A percentile compares a stretch with the other conserved stretches of the same genome.
Conservation (phyloP, 2,329 filamentous ascomycete species). For the Aquanectria penicillioides region DNA sequence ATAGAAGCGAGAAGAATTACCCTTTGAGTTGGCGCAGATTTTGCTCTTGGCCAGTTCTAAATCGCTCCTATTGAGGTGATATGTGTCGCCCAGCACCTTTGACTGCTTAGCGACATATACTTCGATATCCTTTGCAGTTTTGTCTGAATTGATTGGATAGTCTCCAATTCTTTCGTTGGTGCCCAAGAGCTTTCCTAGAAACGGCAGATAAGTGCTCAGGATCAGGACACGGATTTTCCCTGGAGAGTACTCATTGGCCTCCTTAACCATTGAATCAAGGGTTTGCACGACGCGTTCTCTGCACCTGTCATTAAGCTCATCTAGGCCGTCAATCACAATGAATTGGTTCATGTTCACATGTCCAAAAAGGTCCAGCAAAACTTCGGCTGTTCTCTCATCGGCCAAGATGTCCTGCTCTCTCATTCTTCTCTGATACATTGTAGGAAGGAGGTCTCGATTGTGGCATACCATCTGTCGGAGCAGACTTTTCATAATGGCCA, state of each 20-base stretch:
- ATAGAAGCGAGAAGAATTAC: background rate
- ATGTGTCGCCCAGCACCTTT: background rate
- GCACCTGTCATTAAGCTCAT: constrained; percentile 50
- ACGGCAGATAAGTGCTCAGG: background rate
- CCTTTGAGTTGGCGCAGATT: background rate
- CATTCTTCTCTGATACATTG: background rate
- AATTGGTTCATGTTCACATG: constrained; percentile 43
- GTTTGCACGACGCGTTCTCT: constrained; percentile 42
- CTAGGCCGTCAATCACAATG: constrained; percentile 56
- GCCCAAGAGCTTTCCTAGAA: background rate
- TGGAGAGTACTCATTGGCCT: background rate
- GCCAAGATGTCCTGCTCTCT: background rate
- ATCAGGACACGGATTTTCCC: constrained; percentile 7
- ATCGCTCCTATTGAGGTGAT: background rate
- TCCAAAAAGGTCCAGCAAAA: constrained; percentile 45
- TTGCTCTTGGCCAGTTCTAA: background rate
- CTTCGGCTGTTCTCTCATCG: constrained; percentile 31
- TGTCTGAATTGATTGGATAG: background rate
- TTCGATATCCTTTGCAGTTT: constrained; percentile 2
- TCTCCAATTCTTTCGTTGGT: background rate
- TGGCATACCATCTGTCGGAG: constrained; percentile 1
- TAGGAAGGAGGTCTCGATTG: constrained; percentile 4
- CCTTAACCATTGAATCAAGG: constrained; percentile 15
- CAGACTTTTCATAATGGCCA: constrained; percentile 11
- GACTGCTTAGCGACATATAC: background rate